phyloP scores from a whole-genome alignment of 345 rosid species.

The Euphorbia tirucalli region DNA sequence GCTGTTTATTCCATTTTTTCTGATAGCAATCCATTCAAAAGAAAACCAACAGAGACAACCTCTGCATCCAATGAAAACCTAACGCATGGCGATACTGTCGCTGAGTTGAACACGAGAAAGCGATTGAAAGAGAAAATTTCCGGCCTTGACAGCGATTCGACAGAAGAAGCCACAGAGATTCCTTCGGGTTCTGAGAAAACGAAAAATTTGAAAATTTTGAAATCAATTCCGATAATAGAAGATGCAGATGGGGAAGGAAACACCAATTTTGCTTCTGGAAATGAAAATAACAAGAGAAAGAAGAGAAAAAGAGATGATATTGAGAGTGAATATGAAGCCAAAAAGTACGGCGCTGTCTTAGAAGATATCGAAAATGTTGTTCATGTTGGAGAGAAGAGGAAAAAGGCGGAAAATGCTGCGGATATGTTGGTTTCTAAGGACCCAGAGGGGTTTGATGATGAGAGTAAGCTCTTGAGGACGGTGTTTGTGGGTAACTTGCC shows the following conservation, averaged over 20 bases:
- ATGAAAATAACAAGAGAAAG: constrained; percentile 35
- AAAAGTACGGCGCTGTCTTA: constrained; percentile 49
- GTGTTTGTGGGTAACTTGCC: constrained; percentile 95
- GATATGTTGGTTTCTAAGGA: constrained; percentile 49
- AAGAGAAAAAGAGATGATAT: constrained; percentile 92
- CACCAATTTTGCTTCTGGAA: not conserved
- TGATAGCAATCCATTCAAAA: constrained; percentile 74
- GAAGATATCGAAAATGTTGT: constrained; percentile 17
- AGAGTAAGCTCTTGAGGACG: constrained; percentile 81
- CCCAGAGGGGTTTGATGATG: constrained; percentile 76
- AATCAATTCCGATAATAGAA: not conserved
- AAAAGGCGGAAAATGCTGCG: constrained; percentile 53
- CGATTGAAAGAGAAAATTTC: constrained; percentile 19
- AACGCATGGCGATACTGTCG: not conserved
- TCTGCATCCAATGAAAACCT: constrained; percentile 6
- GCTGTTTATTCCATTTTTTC: constrained; percentile 58
- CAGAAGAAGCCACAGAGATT: constrained; percentile 7
- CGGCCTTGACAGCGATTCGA: constrained; percentile 3
- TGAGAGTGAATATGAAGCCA: constrained; percentile 73
- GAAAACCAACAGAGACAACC: constrained; percentile 44
- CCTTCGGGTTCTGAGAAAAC: constrained; percentile 30
- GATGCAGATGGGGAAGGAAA: not conserved
- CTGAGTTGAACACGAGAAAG: constrained; percentile 21
- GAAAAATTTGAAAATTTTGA: constrained; percentile 26
- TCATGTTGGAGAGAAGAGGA: constrained; percentile 74